Evolutionary conservation across 2,329 filamentous ascomycete genomes (phyloP).

Genomic region (Microcera coccophila): DNA sequence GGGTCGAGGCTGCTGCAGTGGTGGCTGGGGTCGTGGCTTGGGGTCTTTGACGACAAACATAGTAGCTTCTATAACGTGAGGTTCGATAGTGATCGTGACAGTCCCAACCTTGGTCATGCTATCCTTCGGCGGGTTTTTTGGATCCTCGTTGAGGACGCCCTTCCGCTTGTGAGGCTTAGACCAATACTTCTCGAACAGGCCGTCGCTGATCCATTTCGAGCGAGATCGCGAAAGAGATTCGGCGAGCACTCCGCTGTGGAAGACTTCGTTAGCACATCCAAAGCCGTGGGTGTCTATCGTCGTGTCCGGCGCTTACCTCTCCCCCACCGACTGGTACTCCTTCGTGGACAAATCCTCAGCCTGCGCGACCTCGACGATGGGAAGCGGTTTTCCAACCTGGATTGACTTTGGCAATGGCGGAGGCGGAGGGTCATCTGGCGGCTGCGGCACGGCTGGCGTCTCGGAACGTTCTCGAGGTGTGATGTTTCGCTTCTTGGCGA

Average conservation of each 20-base stretch:
- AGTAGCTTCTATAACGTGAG: slow-evolving; percentile 73
- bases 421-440: slow-evolving; percentile 34
- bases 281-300: not conserved
- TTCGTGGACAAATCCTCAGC: slow-evolving; percentile 56
- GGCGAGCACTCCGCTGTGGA: slow-evolving; percentile 63
- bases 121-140: slow-evolving; percentile 65
- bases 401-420: slow-evolving; percentile 59
- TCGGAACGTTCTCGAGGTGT: slow-evolving; percentile 52
- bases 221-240: slow-evolving; percentile 72
- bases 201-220: slow-evolving; percentile 66
- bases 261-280: slow-evolving; percentile 18
- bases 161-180: slow-evolving; percentile 67
- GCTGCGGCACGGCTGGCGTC: slow-evolving; percentile 42
- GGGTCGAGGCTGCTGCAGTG: slow-evolving; percentile 38
- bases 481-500: slow-evolving; percentile 56
- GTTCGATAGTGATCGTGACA: slow-evolving; percentile 72
- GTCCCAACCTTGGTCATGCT: slow-evolving; percentile 70
- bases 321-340: slow-evolving; percentile 70
- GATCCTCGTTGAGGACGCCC: slow-evolving; percentile 58
- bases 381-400: slow-evolving; percentile 63
- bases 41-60: slow-evolving; percentile 69
- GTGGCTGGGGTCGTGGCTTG: slow-evolving; percentile 42
- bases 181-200: slow-evolving; percentile 75
- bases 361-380: slow-evolving; percentile 66
- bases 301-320: slow-evolving; percentile 51